A percentile compares a stretch with the other conserved stretches of the same genome.
Evolutionary conservation across 1,139 yeast genomes (phyloP).

Genomic region (Suhomyces chickasaworum): DNA sequence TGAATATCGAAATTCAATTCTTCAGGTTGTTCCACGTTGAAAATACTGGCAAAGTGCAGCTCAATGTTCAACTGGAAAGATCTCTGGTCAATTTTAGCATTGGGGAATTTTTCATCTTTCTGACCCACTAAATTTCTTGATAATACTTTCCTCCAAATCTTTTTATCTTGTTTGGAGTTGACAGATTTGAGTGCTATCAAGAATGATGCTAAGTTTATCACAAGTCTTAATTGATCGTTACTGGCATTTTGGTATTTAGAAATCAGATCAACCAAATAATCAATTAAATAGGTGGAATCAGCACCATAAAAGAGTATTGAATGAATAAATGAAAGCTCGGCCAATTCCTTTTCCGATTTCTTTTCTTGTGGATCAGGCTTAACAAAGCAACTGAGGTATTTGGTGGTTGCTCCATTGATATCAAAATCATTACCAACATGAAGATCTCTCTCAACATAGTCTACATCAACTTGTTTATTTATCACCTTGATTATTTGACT

Average conservation of each 20-base stretch:
- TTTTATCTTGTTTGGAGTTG: conserved; percentile 22
- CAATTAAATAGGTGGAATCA: conserved; percentile 14
- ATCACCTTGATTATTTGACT: conserved; percentile 21
- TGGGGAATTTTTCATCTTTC: neutral
- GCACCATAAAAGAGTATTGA: neutral
- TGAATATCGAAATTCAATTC: conserved; percentile 11
- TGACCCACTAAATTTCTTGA: neutral
- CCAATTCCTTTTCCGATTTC: conserved; percentile 2
- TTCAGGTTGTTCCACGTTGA: conserved; percentile 13
- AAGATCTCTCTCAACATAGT: conserved; percentile 10
- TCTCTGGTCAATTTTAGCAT: conserved; percentile 2
- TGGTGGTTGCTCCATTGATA: conserved; percentile 11
- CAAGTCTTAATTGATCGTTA: conserved; percentile 32
- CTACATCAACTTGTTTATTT: conserved; percentile 16
- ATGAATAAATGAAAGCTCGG: conserved; percentile 4
- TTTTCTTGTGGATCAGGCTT: conserved; percentile 6
- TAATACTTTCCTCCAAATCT: conserved; percentile 28
- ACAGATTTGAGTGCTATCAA: conserved; percentile 24
- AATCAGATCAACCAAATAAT: conserved; percentile 23
- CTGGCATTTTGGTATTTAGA: conserved; percentile 24
- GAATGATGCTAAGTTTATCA: conserved; percentile 31
- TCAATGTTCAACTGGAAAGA: conserved; percentile 15
- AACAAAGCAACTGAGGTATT: conserved; percentile 10
- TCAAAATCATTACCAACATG: conserved; percentile 7
- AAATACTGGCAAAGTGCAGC: conserved; percentile 20